phyloP scores from a whole-genome alignment of 1,284 basidiomycete genomes.

The Microbotryomycetes sp. region DNA sequence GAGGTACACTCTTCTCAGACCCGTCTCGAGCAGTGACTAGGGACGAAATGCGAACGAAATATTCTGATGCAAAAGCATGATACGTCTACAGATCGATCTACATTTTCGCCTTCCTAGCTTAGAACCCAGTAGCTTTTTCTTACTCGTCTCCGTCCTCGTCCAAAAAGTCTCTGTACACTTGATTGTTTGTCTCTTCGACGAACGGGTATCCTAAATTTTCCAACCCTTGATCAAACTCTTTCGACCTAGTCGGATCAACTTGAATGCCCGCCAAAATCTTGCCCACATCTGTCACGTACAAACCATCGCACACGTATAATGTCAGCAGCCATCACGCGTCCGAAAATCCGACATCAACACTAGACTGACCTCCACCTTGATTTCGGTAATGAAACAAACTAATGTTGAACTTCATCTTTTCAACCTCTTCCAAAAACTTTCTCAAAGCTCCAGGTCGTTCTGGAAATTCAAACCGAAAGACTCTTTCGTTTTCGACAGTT shows the following conservation, averaged over 20 bases:
- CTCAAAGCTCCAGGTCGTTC: constrained; percentile 87
- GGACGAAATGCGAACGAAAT: no score
- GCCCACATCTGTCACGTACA: constrained; percentile 64
- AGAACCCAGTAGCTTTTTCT: no score
- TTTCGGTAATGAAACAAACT: constrained; percentile 96
- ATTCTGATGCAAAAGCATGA: no score
- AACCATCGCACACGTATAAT: no score
- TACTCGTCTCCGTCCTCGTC: constrained; percentile 7
- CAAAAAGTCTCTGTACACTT: constrained; percentile 72
- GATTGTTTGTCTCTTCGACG: constrained; percentile 88
- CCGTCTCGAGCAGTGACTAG: no score
- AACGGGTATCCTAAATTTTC: constrained; percentile 73
- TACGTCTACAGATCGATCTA: no score
- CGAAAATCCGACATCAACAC: no score
- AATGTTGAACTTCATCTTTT: constrained; percentile 78
- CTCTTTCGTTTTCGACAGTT: constrained; percentile 69
- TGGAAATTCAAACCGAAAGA: constrained; percentile 96
- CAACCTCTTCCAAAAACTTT: constrained; percentile 76
- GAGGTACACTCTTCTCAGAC: no score
- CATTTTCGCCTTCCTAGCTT: no score
- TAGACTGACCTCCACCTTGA: constrained; percentile 77
- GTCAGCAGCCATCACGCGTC: no score
- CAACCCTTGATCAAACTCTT: constrained; percentile 66
- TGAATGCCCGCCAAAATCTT: constrained; percentile 90
- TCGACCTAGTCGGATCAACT: constrained; percentile 61